Evolutionary conservation across 257 asterid species (phyloP).

Genomic region (Salvia rosmarinus): DNA sequence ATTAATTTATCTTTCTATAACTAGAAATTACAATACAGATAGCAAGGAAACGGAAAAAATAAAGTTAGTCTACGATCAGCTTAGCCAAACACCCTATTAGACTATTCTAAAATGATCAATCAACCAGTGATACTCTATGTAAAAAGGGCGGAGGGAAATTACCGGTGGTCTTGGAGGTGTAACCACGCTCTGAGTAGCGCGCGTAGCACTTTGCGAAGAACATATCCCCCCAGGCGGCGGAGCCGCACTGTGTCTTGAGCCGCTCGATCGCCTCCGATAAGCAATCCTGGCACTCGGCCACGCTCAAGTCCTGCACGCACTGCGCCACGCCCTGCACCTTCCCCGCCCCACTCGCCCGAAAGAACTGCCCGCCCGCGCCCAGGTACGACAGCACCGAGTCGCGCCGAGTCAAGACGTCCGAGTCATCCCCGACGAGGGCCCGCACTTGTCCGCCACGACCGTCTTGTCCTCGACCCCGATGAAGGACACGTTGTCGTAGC

Average conservation of each 20-base stretch:
- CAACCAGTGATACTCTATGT: no score
- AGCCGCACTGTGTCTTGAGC: slow-evolving; percentile 65
- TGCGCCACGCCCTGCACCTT: slow-evolving; percentile 73
- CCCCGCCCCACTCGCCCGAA: slow-evolving; percentile 77
- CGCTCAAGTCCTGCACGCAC: slow-evolving; percentile 81
- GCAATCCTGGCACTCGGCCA: slow-evolving; percentile 76
- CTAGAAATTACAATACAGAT: no score
- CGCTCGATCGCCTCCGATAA: slow-evolving; percentile 73
- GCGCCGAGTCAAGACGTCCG: slow-evolving; percentile 48
- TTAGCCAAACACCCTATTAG: no score
- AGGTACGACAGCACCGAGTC: slow-evolving; percentile 61
- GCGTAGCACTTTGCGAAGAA: slow-evolving; percentile 88
- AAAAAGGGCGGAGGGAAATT: slow-evolving; percentile 16
- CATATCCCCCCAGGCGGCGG: slow-evolving; percentile 78
- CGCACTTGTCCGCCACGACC: slow-evolving; percentile 59
- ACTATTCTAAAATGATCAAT: no score
- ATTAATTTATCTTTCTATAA: not conserved
- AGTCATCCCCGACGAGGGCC: slow-evolving; percentile 50
- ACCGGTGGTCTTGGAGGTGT: slow-evolving; percentile 46
- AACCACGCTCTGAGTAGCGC: slow-evolving; percentile 76
- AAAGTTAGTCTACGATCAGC: not conserved
- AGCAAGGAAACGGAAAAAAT: not conserved
- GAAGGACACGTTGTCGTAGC: slow-evolving; percentile 68
- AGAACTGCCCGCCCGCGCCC: slow-evolving; percentile 60
- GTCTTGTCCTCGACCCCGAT: slow-evolving; percentile 70